Percentiles rank a stretch among this genome's conserved stretches.
These are phyloP conservation scores for Boletus reticuloceps DNA, from an alignment of 768 basidiomycete species.

Conservation along the genomic window DNA sequence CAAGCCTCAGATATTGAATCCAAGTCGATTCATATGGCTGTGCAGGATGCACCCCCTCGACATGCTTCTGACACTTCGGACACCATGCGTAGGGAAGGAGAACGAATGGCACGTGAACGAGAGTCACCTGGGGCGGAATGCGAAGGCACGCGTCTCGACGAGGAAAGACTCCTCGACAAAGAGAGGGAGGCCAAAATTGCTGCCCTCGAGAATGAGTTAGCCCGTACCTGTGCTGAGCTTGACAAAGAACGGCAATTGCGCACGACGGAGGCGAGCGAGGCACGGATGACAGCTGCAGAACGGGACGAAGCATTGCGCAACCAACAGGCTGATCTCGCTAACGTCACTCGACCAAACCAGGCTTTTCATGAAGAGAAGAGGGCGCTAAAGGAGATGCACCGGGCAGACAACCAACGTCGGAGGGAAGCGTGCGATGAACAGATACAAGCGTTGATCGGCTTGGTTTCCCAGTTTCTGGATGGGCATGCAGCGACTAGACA, in stretches of 20 bases:
- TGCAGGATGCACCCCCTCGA: conserved; percentile 52
- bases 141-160: conserved; percentile 44
- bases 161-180: conserved; percentile 5
- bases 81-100: conserved; percentile 55
- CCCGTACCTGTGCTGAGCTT: conserved; percentile 53
- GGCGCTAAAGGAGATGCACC: conserved; percentile 56
- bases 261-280: conserved; percentile 57
- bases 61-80: conserved; percentile 59
- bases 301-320: conserved; percentile 56
- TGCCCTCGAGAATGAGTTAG: conserved; percentile 63
- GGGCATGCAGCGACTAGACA: conserved; percentile 53
- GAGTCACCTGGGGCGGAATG: conserved; percentile 54
- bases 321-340: conserved; percentile 71
- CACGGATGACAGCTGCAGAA: conserved; percentile 24
- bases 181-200: conserved; percentile 55
- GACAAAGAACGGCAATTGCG: conserved; percentile 61
- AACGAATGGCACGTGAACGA: conserved; percentile 53
- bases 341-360: conserved; percentile 65
- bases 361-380: conserved; percentile 59
- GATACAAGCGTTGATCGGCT: conserved; percentile 54
- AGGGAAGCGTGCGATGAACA: conserved; percentile 52
- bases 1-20: conserved; percentile 31
- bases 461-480: conserved; percentile 58
- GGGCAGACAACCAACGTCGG: conserved; percentile 57
- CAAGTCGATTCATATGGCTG: conserved; percentile 36